These are phyloP conservation scores for Botrytis cinerea DNA, from an alignment of 2,329 filamentous ascomycete species.

Conservation along the genomic window DNA sequence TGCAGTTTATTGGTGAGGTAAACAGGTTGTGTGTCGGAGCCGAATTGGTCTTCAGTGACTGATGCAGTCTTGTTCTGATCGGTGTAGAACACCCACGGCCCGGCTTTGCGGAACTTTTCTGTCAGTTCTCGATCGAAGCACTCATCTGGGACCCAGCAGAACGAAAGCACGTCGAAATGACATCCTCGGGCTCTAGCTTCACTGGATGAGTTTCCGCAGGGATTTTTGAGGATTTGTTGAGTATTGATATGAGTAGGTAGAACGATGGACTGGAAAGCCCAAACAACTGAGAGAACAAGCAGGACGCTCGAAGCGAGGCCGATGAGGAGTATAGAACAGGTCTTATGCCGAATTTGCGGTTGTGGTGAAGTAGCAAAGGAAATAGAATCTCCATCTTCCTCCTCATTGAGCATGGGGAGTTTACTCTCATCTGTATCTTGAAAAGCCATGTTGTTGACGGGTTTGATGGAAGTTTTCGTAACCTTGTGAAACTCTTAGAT, in stretches of 20 bases:
- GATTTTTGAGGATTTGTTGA: neutral
- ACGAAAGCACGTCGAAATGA: neutral
- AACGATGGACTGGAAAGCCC: neutral
- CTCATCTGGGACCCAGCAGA: neutral
- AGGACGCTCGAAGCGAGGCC: neutral
- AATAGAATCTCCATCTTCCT: neutral
- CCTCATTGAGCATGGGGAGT: neutral
- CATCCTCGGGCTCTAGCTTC: neutral
- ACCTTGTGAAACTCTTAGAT: neutral
- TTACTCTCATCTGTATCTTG: neutral
- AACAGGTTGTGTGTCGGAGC: neutral
- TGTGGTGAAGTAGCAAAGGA: neutral
- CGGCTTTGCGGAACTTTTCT: neutral
- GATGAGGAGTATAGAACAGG: neutral
- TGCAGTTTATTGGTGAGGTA: neutral
- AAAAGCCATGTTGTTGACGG: neutral
- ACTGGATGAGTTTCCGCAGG: neutral
- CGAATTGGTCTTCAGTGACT: neutral
- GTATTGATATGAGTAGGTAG: neutral
- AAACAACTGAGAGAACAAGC: neutral
- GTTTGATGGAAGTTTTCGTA: neutral
- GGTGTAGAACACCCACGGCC: neutral
- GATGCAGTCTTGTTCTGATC: neutral
- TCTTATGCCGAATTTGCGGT: neutral
- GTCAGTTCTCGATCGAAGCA: neutral